phyloP scores from a whole-genome alignment of 108 stramenopile species.

The Skeletonema grethae region DNA sequence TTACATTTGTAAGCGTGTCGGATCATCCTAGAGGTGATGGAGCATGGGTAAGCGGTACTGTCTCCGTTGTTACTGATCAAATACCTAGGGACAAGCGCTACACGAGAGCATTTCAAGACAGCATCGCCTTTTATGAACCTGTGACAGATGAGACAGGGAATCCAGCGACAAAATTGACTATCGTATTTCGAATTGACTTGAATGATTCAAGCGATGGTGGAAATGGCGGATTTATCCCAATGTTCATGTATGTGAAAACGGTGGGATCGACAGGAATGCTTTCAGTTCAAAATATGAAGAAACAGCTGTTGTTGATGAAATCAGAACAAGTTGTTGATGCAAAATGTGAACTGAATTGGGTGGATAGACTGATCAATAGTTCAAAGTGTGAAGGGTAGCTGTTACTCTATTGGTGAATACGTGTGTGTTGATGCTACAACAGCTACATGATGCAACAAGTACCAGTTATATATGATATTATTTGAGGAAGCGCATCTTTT shows the following conservation, averaged over 20 bases:
- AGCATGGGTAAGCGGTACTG: conserved; percentile 64
- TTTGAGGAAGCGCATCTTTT: background rate
- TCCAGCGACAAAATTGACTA: conserved; percentile 50
- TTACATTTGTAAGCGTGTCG: conserved; percentile 63
- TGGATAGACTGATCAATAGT: background rate
- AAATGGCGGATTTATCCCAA: conserved; percentile 62
- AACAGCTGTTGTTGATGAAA: conserved; percentile 33
- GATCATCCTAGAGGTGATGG: conserved; percentile 57
- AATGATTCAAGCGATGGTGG: conserved; percentile 64
- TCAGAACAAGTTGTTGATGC: conserved; percentile 10
- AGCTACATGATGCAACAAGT: background rate
- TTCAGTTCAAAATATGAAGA: conserved; percentile 59
- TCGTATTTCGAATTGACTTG: conserved; percentile 72
- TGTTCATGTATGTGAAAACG: conserved; percentile 77
- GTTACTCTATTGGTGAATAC: background rate
- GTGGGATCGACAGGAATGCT: conserved; percentile 58
- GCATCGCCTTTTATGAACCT: conserved; percentile 71
- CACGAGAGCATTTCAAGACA: conserved; percentile 70
- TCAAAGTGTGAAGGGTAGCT: background rate
- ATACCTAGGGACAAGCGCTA: conserved; percentile 48
- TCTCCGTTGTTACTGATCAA: conserved; percentile 49
- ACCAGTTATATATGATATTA: background rate
- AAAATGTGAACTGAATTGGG: conserved; percentile 10
- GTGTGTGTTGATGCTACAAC: background rate
- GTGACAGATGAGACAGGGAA: conserved; percentile 18